Percentiles rank a stretch among this genome's conserved stretches.
Evolutionary conservation across 305 asterid species (phyloP).

Genomic region (Andrographis paniculata): DNA sequence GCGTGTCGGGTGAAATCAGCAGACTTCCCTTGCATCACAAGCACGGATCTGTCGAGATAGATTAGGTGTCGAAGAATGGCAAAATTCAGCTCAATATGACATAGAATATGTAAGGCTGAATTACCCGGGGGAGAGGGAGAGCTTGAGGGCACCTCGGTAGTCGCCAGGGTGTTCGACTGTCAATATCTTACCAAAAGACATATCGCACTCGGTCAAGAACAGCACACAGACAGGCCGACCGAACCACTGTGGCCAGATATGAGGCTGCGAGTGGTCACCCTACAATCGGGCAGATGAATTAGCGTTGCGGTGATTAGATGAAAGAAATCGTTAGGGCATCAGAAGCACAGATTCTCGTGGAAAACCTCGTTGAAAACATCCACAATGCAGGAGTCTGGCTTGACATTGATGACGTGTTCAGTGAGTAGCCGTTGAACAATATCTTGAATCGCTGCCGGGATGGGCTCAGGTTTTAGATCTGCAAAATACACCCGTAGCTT

Average conservation of each 20-base stretch:
- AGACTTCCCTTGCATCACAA: slow-evolving; percentile 67
- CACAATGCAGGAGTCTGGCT: slow-evolving; percentile 73
- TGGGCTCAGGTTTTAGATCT: slow-evolving; percentile 69
- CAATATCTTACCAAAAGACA: slow-evolving; percentile 65
- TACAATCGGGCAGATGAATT: slow-evolving; percentile 29
- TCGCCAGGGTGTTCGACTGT: slow-evolving; percentile 58
- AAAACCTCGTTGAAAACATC: slow-evolving; percentile 84
- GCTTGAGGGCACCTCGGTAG: slow-evolving; percentile 60
- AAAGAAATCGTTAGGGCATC: slow-evolving; percentile 10
- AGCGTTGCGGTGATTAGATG: slow-evolving; percentile 16
- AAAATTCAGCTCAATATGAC: too few species aligned
- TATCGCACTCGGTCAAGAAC: slow-evolving; percentile 72
- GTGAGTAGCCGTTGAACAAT: slow-evolving; percentile 47
- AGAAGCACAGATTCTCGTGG: slow-evolving; percentile 15
- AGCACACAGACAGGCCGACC: slow-evolving; percentile 77
- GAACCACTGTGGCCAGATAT: slow-evolving; percentile 68
- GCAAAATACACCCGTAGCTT: slow-evolving; percentile 28
- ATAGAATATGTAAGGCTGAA: slow-evolving; percentile 7
- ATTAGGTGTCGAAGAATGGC: too few species aligned
- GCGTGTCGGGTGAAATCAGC: slow-evolving; percentile 65
- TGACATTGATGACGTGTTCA: slow-evolving; percentile 41
- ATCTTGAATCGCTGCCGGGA: slow-evolving; percentile 63
- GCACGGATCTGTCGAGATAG: slow-evolving; percentile 46
- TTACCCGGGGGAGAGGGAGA: slow-evolving; percentile 80
- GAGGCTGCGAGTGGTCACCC: slow-evolving; percentile 88